Percentiles rank a stretch among this genome's conserved stretches.
These are phyloP conservation scores for Hansenula sp. DNA, from an alignment of 1,139 yeast genomes.

Conservation along the genomic window DNA sequence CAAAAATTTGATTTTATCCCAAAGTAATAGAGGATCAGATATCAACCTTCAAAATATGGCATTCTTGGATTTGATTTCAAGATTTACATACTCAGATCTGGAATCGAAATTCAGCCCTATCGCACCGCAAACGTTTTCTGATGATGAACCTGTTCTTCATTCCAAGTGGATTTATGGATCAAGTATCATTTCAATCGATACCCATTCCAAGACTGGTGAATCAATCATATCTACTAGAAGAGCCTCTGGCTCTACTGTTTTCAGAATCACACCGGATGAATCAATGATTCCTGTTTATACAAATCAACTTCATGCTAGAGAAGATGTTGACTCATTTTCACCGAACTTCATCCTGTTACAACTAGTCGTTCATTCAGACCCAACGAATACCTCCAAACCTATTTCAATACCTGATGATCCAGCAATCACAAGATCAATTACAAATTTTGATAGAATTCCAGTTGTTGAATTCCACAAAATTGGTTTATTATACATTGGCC, in stretches of 20 bases:
- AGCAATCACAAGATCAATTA: constrained; percentile 52
- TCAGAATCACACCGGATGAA: constrained; percentile 42
- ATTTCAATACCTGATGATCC: constrained; percentile 49
- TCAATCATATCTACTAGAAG: constrained; percentile 53
- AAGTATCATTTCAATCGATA: constrained; percentile 54
- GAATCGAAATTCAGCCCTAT: constrained; percentile 43
- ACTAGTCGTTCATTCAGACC: constrained; percentile 27
- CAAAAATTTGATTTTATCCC: constrained; percentile 48
- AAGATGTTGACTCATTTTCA: constrained; percentile 24
- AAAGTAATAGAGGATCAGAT: constrained; percentile 32
- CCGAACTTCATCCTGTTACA: constrained; percentile 42
- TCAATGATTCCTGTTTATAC: constrained; percentile 34
- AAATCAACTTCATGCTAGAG: constrained; percentile 19
- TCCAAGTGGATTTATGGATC: constrained; percentile 64
- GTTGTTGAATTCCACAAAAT: constrained; percentile 76
- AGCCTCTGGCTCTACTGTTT: constrained; percentile 61
- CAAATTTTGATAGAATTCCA: constrained; percentile 71
- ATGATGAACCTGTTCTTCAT: constrained; percentile 25
- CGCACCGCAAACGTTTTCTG: constrained; percentile 25
- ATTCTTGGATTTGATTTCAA: constrained; percentile 59
- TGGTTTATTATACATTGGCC: constrained; percentile 73
- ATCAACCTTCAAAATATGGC: constrained; percentile 57
- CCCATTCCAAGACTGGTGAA: constrained; percentile 49
- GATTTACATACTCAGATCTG: constrained; percentile 65
- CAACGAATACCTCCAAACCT: constrained; percentile 27